Conservation (phyloP, 2,329 filamentous ascomycete genomes). For the Alternaria triticina region DNA sequence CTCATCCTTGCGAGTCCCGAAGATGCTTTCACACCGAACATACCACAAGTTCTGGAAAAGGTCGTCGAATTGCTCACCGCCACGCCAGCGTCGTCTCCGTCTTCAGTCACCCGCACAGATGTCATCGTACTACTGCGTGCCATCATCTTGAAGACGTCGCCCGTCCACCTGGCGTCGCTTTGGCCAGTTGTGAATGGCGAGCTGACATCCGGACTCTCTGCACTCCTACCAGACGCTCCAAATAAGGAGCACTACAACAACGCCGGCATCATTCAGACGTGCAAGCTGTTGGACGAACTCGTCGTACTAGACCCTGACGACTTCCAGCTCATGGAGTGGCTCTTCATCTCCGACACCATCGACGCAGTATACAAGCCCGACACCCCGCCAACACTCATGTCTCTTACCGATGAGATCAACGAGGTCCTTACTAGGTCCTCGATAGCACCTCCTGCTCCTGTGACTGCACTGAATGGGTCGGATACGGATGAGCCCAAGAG, state of each 20-base stretch:
- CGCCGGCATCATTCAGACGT: conserved; percentile 81
- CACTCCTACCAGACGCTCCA: conserved; percentile 71
- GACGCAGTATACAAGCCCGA: conserved; percentile 88
- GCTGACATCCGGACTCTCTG: conserved; percentile 78
- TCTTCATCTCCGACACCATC: conserved; percentile 95
- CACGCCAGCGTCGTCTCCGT: conserved; percentile 87
- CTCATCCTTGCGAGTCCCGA: conserved; percentile 77
- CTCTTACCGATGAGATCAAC: conserved; percentile 83
- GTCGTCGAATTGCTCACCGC: conserved; percentile 85
- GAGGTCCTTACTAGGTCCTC: conserved; percentile 65
- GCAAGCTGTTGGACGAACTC: conserved; percentile 90
- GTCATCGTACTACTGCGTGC: conserved; percentile 88
- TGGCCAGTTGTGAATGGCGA: conserved; percentile 93
- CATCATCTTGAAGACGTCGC: conserved; percentile 77
- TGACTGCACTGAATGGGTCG: neutral
- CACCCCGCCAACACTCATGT: conserved; percentile 68
- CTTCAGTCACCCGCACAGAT: conserved; percentile 85
- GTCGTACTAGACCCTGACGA: conserved; percentile 88
- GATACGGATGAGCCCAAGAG: conserved; percentile 32
- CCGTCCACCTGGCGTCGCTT: conserved; percentile 79
- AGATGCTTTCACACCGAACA: conserved; percentile 80
- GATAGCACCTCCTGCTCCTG: neutral
- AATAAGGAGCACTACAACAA: conserved; percentile 79
- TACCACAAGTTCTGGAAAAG: conserved; percentile 78
- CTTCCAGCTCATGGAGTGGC: conserved; percentile 98